Conservation (phyloP, 2,329 filamentous ascomycete genomes). For the Dactylellina drechsleri region DNA sequence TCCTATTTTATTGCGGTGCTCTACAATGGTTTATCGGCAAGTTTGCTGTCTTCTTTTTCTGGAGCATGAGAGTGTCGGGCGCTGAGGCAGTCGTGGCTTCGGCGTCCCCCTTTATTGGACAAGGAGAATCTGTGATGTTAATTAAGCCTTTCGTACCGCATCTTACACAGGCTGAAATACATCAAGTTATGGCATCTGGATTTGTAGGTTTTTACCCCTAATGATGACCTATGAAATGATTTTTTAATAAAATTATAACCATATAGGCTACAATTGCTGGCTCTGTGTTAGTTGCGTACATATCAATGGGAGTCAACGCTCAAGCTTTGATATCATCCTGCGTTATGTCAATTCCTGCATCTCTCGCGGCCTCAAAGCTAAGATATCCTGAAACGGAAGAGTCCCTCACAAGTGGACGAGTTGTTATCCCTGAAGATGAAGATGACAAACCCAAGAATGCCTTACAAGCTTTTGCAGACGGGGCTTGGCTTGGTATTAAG, state of each 20-base stretch:
- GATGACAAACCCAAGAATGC: constrained; percentile 80
- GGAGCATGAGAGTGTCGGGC: constrained; percentile 84
- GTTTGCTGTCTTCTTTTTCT: constrained; percentile 91
- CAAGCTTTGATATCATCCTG: constrained; percentile 89
- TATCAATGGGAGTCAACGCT: constrained; percentile 81
- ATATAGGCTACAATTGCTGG: constrained; percentile 81
- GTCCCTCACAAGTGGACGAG: constrained; percentile 81
- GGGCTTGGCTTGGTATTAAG: constrained; percentile 85
- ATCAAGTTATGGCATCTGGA: constrained; percentile 91
- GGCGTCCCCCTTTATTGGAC: constrained; percentile 91
- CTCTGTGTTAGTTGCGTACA: constrained; percentile 85
- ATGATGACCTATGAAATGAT: not conserved
- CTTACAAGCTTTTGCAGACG: constrained; percentile 85
- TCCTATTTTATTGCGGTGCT: constrained; percentile 81
- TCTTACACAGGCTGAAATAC: constrained; percentile 85
- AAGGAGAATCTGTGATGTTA: constrained; percentile 92
- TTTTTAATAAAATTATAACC: constrained; percentile 61
- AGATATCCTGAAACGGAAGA: constrained; percentile 89
- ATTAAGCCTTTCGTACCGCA: constrained; percentile 87
- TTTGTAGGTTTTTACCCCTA: constrained; percentile 61
- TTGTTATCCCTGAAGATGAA: constrained; percentile 79
- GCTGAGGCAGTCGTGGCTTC: constrained; percentile 93
- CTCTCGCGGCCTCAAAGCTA: constrained; percentile 86
- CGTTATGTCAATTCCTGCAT: constrained; percentile 95
- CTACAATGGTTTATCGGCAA: constrained; percentile 91